Conservation (phyloP, 2,329 filamentous ascomycete species). For the Aphanocladium album region DNA sequence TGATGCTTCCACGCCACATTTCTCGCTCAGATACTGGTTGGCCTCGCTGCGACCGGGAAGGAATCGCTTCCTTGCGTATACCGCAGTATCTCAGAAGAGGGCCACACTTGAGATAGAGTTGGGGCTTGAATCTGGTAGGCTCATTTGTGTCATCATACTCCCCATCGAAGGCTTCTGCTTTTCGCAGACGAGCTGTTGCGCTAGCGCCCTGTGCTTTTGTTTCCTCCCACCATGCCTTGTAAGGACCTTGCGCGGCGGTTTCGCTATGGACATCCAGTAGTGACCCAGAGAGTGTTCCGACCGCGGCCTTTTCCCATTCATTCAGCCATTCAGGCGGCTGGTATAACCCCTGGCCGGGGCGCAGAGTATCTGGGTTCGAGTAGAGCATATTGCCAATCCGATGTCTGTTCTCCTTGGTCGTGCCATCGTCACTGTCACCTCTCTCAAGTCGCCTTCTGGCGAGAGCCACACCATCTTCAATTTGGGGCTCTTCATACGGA, state of each 20-base stretch:
- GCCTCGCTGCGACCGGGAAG: slow-evolving; percentile 24
- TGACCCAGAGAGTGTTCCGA: slow-evolving; percentile 53
- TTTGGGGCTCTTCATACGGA: slow-evolving; percentile 18
- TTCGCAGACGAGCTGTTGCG: slow-evolving; percentile 42
- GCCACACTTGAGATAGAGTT: slow-evolving; percentile 81
- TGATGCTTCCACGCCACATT: slow-evolving; percentile 86
- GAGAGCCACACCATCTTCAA: slow-evolving; percentile 11
- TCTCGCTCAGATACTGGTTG: slow-evolving; percentile 52
- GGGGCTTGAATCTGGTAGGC: slow-evolving; percentile 73
- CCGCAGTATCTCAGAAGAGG: slow-evolving; percentile 88
- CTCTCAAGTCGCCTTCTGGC: slow-evolving; percentile 21
- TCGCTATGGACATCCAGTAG: slow-evolving; percentile 54
- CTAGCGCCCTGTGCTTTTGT: slow-evolving; percentile 42
- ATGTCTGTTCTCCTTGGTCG: slow-evolving; percentile 27
- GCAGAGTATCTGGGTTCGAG: slow-evolving; percentile 36
- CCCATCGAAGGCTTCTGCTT: slow-evolving; percentile 60
- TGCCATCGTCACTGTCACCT: slow-evolving; percentile 25
- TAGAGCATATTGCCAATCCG: slow-evolving; percentile 37
- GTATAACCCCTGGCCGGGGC: slow-evolving; percentile 53
- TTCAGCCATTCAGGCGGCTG: slow-evolving; percentile 56
- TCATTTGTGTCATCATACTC: slow-evolving; percentile 60
- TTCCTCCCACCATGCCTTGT: slow-evolving; percentile 74
- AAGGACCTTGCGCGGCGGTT: slow-evolving; percentile 37
- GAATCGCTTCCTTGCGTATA: slow-evolving; percentile 58
- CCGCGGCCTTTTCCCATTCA: slow-evolving; percentile 66